Evolutionary conservation across 768 basidiomycete genomes (phyloP), one percentile per base, ranked within the genome.

Genomic region (Leccinum disarticulatum): DNA sequence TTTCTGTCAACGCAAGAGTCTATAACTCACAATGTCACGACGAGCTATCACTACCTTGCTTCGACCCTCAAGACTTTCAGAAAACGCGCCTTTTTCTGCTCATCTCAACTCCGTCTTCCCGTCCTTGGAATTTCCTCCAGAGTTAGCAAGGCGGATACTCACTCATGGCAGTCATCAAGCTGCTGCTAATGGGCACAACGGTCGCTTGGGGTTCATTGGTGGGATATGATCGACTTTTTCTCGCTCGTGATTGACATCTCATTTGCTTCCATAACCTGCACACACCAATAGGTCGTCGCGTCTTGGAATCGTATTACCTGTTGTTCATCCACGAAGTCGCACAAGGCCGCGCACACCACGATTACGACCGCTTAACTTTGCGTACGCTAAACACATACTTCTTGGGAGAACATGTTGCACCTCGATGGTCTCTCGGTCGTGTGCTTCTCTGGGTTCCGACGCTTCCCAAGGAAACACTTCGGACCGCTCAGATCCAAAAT

Each of bases 391-490:
- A 90, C 69, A 83, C 90, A 1, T 86, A 89, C 68, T 69, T 83
- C 19, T 74, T 94, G 30, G 91, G 91, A 47, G 84, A 91, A 71
- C 79, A 86, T 64, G 80, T 94, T 52, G 92, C 87, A 43, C 81
- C 84, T 31, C 77, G 74, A n/a, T 94, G 92, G 92, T 81, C 83
- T 7, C 74, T 93, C 31, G 87, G 87, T 55, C 81, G 82, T 43
- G 80, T 83, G n/a, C 77, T 93, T 71, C 84, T 86, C 25, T 94
- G 92, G 91, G 81, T 82, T 30, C 88, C 87, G 6, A 79, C 87
- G 10, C 77, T 80, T 35, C 70, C 77, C 9, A 69, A 74, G 35
- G 70, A 75, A 54, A 70, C 72, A 41, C 69, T 81, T 25, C 61
- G 54, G 28, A 56, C 61, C n/a, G 53, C 61, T 35, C 63, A 50